Conservation (phyloP, 768 basidiomycete genomes). For the Phaeotremella skinneri region DNA sequence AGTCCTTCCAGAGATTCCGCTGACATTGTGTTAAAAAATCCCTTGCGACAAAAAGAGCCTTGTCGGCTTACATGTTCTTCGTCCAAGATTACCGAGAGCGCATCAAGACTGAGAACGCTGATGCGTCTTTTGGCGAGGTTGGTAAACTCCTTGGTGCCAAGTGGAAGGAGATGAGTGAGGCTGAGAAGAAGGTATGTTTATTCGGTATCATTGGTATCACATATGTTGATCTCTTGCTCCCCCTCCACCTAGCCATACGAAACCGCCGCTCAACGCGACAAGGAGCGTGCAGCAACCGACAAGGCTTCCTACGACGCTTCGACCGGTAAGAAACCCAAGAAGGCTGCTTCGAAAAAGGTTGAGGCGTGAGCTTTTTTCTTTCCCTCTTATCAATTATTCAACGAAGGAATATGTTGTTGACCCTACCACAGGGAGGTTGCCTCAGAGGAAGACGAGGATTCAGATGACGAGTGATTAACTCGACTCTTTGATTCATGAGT, state of each 20-base stretch:
- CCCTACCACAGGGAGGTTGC: too few species aligned
- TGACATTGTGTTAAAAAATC: neutral
- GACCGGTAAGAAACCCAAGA: constrained; percentile 13
- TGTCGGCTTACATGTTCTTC: constrained; percentile 99
- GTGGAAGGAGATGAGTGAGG: constrained; percentile 92
- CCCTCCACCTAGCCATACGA: constrained; percentile 67
- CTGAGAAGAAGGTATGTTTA: constrained; percentile 95
- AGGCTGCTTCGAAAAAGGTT: constrained; percentile 22
- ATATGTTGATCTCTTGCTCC: neutral
- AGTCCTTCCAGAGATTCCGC: neutral
- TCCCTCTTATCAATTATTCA: too few species aligned
- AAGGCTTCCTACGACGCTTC: constrained; percentile 51
- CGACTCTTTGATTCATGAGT: too few species aligned
- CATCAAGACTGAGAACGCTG: constrained; percentile 94
- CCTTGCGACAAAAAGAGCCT: constrained; percentile 56
- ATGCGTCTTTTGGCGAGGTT: constrained; percentile 84
- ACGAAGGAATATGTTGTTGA: too few species aligned
- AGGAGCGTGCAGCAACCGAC: constrained; percentile 79
- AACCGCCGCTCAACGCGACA: constrained; percentile 81
- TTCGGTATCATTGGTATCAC: too few species aligned
- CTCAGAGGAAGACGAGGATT: constrained; percentile 1
- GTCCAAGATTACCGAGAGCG: constrained; percentile 91
- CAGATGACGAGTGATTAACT: neutral
- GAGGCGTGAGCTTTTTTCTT: constrained; percentile 20
- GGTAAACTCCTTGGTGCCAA: constrained; percentile 92